Evolutionary conservation across 768 basidiomycete genomes (phyloP).

Genomic region (Chalciporus sphaerocephalus): DNA sequence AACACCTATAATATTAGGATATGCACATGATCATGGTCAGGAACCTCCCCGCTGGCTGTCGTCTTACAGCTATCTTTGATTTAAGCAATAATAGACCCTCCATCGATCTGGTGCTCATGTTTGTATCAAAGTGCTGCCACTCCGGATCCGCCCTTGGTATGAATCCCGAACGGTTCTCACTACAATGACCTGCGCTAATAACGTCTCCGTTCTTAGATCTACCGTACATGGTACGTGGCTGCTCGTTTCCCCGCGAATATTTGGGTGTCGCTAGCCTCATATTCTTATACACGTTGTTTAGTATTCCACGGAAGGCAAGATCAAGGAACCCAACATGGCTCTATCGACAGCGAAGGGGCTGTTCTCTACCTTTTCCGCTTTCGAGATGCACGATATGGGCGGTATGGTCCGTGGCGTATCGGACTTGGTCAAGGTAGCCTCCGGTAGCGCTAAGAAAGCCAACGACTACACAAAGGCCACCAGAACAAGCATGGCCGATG

Average conservation of each 20-base stretch:
- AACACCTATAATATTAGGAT: conserved; percentile 36
- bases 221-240: conserved; percentile 54
- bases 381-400: conserved; percentile 73
- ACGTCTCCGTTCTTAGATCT: conserved; percentile 43
- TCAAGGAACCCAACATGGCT: conserved; percentile 90
- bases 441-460: conserved; percentile 62
- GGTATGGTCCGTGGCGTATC: conserved; percentile 73
- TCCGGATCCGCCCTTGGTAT: conserved; percentile 83
- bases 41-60: conserved; percentile 79
- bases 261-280: background rate
- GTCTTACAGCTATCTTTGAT: conserved; percentile 79
- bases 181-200: background rate
- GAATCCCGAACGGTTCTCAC: conserved; percentile 10
- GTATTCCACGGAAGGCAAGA: conserved; percentile 93
- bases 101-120: background rate
- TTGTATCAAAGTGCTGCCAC: conserved; percentile 70
- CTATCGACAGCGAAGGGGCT: conserved; percentile 86
- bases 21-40: conserved; percentile 81
- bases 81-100: conserved; percentile 39
- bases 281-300: conserved; percentile 23
- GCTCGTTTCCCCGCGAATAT: background rate
- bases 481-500: conserved; percentile 80
- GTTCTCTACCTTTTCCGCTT: conserved; percentile 71
- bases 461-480: conserved; percentile 55
- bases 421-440: conserved; percentile 69